Evolutionary conservation across 2,329 filamentous ascomycete genomes (phyloP), one percentile per base, ranked within the genome.

Genomic region (Diaporthe citri): DNA sequence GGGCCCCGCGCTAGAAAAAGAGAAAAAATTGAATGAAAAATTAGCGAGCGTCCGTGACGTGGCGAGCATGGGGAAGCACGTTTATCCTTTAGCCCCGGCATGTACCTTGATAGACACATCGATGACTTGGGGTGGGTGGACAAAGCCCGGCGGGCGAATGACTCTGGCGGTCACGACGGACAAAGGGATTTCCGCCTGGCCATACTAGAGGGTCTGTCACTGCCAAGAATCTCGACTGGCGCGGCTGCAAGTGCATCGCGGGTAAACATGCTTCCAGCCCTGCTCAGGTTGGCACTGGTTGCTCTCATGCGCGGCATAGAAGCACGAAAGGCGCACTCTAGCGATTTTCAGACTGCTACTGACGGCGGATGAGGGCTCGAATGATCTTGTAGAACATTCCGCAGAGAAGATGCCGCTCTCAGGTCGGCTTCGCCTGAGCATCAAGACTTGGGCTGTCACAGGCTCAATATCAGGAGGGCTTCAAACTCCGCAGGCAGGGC

Each of bases 251-350:
- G 34, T 25, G 64, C 15, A 67, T 2, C 10, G 46, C n/a, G 64
- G 64, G 46, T 52, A 67, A 67, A 28, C 9, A 8, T 52, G 46
- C 4, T 52, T 31, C 64, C 43, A 66, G 62, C 46, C 64, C 46
- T 67, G 60, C 25, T 20, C n/a, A 6, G 60, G 28, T 5, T 15
- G 20, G 17, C 17, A 48, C 10, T 34, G 25, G 15, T 6, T 31
- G 39, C 2, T 1, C 39, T 48, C 13, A 46, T 22, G 10, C 59
- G n/a, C 57, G 9, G 39, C 10, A 25, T 48, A 20, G 60, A 48
- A 43, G 13, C 8, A 25, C 15, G 59, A 60, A 25, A 3, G 13
- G 20, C 25, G 36, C 15, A 39, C 0, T 28, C 39, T 13, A 20
- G 15, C 20, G 4, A 28, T 25, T 22, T 62, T 46, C 39, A 31